Base-by-base conservation (phyloP, 345 rosid species). In the Citrus cavaleriei region DNA sequence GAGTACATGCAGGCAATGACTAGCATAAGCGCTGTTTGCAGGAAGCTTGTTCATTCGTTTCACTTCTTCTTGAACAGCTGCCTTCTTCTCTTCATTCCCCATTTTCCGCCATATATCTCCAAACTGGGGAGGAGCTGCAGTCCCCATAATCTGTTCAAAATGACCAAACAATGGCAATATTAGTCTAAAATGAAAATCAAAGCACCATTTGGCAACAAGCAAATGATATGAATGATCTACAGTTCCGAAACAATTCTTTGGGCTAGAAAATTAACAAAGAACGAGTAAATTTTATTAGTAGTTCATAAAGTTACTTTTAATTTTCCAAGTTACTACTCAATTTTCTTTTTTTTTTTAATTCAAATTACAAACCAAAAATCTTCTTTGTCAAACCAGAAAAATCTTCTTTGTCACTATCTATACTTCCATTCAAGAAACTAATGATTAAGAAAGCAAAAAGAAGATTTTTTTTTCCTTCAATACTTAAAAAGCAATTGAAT, bases 1-100 rank as follows among this genome's bases (percentile, higher is more conserved):
- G 77, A 95, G 97, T 84, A 93, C 97, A 37, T 88, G 93, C 80
- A 90, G 62, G 58, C 97, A 95, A 84, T 95, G 97, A 72, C 80
- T 78, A 18, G 87, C 97, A 78, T 90, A 95, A 49, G 72, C 75
- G 82, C 98, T 94, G 73, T 81, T 88, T 1, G 88, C 85, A 60
- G 97, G 97, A 72, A 95, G 85, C 49, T 83, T 79, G 75, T 66
- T 77, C 87, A 91, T 87, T 73, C 91, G 87, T 69, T 84, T 89
- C 77, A 93, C 86, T 81, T 95, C 97, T 73, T 87, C 86, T 2
- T 89, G 82, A 77, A 91, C 81, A 6, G 89, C 86, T 0, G 78
- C 81, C 37, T 83, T 73, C 86, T 87, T 90, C 82, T 89, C 93
- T 61, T 89, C 94, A 75, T 30, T 65, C 18, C 84, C 87, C 89